These are phyloP conservation scores for Suillus plorans DNA, from an alignment of 768 basidiomycete species.

Conservation along the genomic window DNA sequence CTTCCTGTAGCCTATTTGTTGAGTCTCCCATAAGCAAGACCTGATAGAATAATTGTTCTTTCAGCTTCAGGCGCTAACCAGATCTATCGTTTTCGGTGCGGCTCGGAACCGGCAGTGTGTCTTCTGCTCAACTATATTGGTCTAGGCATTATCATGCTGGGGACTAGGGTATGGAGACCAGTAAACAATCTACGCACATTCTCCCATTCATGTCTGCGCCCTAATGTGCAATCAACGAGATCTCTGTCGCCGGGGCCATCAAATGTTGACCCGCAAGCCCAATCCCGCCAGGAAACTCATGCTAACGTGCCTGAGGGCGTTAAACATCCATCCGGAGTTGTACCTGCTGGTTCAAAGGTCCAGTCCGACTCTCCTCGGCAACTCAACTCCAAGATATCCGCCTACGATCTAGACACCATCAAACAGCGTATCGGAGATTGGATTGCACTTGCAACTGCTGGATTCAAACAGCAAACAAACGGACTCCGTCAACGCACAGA, in stretches of 20 bases:
- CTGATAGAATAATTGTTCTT: not conserved
- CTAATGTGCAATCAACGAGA: not conserved
- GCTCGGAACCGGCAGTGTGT: not conserved
- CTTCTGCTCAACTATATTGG: not conserved
- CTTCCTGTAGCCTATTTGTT: not conserved
- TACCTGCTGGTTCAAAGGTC: not conserved
- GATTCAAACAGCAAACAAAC: slow-evolving; percentile 25
- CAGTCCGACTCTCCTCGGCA: not conserved
- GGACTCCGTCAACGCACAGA: slow-evolving; percentile 50
- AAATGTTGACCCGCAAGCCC: not conserved
- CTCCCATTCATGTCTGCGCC: slow-evolving; percentile 13
- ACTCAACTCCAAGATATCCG: not conserved
- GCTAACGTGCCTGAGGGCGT: not conserved
- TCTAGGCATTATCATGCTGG: slow-evolving; percentile 18
- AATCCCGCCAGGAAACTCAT: not conserved
- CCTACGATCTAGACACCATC: slow-evolving; percentile 32
- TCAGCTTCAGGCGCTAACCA: not conserved
- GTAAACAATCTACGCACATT: slow-evolving; percentile 10
- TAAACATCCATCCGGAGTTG: not conserved
- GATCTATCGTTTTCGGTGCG: not conserved
- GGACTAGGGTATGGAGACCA: slow-evolving; percentile 11
- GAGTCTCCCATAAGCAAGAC: not conserved
- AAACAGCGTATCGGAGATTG: slow-evolving; percentile 43
- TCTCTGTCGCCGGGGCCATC: not conserved
- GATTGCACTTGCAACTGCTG: slow-evolving; percentile 36